phyloP scores from a whole-genome alignment of 768 basidiomycete species.

The Tubosaeta brunneosetosa region DNA sequence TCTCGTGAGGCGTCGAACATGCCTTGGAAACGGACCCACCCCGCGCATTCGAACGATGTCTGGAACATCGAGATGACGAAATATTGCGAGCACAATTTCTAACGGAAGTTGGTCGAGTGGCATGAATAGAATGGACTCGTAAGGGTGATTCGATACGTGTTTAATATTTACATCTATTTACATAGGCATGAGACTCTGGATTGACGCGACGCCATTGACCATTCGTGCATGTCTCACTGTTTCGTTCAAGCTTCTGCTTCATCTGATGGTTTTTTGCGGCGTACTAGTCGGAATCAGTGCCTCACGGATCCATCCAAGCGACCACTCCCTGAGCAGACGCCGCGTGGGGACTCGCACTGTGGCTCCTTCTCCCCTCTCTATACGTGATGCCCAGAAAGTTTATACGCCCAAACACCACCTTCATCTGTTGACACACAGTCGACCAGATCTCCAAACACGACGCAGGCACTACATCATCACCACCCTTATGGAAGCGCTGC shows the following conservation, averaged over 20 bases:
- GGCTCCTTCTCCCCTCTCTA: no score
- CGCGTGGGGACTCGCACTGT: constrained; percentile 20
- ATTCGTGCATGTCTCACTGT: constrained; percentile 52
- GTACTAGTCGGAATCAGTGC: constrained; percentile 48
- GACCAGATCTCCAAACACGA: no score
- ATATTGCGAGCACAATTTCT: constrained; percentile 9
- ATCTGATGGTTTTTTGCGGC: not conserved
- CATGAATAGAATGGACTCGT: no score
- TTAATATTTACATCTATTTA: no score
- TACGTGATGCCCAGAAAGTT: no score
- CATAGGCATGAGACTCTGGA: not conserved
- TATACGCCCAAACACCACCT: no score
- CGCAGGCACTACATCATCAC: no score
- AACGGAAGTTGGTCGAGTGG: not conserved
- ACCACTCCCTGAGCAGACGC: constrained; percentile 43
- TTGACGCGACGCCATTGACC: constrained; percentile 23
- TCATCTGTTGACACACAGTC: no score
- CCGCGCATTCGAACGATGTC: constrained; percentile 16
- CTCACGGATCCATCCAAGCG: constrained; percentile 39
- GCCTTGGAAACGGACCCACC: constrained; percentile 4
- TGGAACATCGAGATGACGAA: constrained; percentile 13
- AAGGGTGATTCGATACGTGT: not conserved
- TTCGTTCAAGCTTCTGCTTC: not conserved
- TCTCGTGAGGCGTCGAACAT: not conserved
- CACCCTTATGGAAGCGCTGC: no score